phyloP scores from a whole-genome alignment of 257 asterid genomes.

The Gynochthodes officinalis region DNA sequence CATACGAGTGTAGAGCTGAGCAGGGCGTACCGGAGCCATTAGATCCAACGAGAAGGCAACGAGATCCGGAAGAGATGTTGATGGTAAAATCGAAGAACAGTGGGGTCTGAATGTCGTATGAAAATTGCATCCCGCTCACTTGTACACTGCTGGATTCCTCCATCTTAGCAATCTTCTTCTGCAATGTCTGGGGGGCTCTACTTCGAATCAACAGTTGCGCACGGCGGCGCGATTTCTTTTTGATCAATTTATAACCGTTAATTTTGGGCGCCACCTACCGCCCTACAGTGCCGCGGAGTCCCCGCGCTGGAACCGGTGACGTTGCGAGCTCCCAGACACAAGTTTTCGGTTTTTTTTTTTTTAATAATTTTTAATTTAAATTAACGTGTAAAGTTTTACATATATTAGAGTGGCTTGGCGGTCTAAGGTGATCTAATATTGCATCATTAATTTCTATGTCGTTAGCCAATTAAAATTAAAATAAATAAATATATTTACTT shows the following conservation, averaged over 20 bases:
- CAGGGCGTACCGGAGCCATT: slow-evolving; percentile 77
- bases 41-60: slow-evolving; percentile 95
- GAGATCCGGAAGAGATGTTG: slow-evolving; percentile 65
- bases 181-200: background rate
- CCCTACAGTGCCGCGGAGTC: background rate
- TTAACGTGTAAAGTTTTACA: too few species aligned
- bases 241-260: slow-evolving; percentile 14
- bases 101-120: slow-evolving; percentile 58
- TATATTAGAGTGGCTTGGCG: too few species aligned
- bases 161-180: slow-evolving; percentile 14
- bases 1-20: background rate
- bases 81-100: slow-evolving; percentile 71
- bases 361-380: background rate
- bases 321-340: background rate
- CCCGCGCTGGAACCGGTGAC: background rate
- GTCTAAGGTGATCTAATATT: too few species aligned
- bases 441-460: too few species aligned
- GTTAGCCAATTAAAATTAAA: too few species aligned
- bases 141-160: slow-evolving; percentile 44
- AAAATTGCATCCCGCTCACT: slow-evolving; percentile 87
- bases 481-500: too few species aligned
- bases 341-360: background rate
- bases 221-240: background rate
- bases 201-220: background rate
- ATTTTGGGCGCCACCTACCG: slow-evolving; percentile 18